phyloP scores from a whole-genome alignment of 352 stramenopile genomes.

The Phytopythium oedochilum region DNA sequence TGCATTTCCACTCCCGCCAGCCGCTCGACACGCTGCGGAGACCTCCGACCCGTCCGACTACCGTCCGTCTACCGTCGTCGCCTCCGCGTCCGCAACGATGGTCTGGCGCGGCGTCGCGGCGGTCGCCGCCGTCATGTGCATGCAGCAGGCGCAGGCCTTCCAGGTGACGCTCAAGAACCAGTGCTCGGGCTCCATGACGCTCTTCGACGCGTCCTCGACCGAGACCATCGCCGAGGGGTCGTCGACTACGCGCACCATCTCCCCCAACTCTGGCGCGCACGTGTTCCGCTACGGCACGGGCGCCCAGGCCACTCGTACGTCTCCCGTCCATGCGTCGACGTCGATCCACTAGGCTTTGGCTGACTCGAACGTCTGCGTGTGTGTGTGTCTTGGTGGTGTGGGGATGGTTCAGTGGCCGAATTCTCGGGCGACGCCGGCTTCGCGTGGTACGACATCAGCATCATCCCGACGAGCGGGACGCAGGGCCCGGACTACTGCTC shows the following conservation, averaged over 20 bases:
- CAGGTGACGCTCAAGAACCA: slow-evolving; percentile 45
- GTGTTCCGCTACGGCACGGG: slow-evolving; percentile 43
- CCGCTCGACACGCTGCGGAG: not conserved
- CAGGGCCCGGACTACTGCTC: slow-evolving; percentile 37
- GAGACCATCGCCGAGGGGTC: slow-evolving; percentile 26
- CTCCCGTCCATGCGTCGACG: no score
- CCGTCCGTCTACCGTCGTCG: not conserved
- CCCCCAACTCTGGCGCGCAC: slow-evolving; percentile 23
- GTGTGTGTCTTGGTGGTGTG: not conserved
- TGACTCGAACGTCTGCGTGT: no score
- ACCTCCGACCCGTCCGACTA: not conserved
- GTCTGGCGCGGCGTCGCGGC: slow-evolving; percentile 23
- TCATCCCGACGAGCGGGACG: slow-evolving; percentile 54
- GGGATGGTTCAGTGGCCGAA: slow-evolving; percentile 68
- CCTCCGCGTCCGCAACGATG: slow-evolving; percentile 9
- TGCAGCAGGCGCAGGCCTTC: slow-evolving; percentile 24
- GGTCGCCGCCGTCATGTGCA: slow-evolving; percentile 12
- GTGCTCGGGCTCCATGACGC: slow-evolving; percentile 32
- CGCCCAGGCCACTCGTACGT: slow-evolving; percentile 47
- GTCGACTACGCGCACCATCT: slow-evolving; percentile 28
- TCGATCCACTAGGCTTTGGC: no score
- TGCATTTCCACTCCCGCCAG: slow-evolving; percentile 4
- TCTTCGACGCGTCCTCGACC: slow-evolving; percentile 40
- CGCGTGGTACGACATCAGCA: slow-evolving; percentile 75
- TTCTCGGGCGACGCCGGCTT: slow-evolving; percentile 51